Base-by-base conservation (phyloP, 441 rosid genomes). In the Erodium trifolium region DNA sequence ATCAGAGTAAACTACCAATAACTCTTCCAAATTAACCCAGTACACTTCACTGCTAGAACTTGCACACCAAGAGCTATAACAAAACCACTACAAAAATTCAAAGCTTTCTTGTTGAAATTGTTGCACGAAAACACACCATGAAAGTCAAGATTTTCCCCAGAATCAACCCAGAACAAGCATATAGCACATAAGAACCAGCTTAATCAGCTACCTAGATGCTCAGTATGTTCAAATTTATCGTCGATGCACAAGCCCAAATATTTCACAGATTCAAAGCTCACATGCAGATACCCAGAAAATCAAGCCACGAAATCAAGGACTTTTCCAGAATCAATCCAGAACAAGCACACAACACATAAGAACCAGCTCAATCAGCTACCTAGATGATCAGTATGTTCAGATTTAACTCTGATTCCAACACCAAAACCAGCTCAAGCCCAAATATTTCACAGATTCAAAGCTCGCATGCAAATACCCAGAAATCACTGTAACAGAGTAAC, bases 251-350 rank as follows among this genome's bases (percentile, higher is more conserved):
- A 19, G 63, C 23, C 63, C 29, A 9, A 65, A 71, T 73, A 57
- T 70, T 71, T 14, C 8, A 65, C 47, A 29, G 72, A 75, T 70
- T 3, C 62, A 55, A 5, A 17, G 37, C 37, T 34, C 60, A 53
- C 4, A 14, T 6, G 14, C 18, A 11, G 14, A 53, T n/a, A 53
- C 60, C 60, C 60, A 23, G 27, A 23, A 17, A 57, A 68, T 65
- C 37, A 63, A 5, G 16, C 43, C 55, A 2, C 1, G 70, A 23
- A 17, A 65, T 76, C 71, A 37, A 78, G 65, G 76, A 74, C 82
- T 78, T 73, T 81, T 67, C 78, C 82, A 78, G 2, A 73, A 66
- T 14, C 78, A 74, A 81, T 68, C 78, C 82, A 78, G 2, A 73
- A 66, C 17, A 79, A 74, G 79, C 71, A 75, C 64, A 18, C 49